Percentiles rank a stretch among this genome's conserved stretches.
Evolutionary conservation across 371 early-diverging fungal genomes (phyloP).

Genomic region (Mucor saturninus): DNA sequence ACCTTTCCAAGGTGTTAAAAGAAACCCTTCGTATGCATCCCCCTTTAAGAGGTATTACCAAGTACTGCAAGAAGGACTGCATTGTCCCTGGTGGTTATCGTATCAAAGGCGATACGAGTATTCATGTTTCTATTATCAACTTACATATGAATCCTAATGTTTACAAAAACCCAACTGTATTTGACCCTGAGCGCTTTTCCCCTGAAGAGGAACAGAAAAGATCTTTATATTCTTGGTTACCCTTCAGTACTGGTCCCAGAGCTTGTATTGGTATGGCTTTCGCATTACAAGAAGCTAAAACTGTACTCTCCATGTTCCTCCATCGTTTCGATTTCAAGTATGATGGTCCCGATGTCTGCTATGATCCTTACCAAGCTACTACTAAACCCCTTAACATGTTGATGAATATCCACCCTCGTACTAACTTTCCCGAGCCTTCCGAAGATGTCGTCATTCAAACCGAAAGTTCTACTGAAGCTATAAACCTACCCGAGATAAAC

Average conservation of each 20-base stretch:
- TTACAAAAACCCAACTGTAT: constrained; percentile 49
- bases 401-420: constrained; percentile 45
- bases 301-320: constrained; percentile 54
- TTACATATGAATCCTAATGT: constrained; percentile 55
- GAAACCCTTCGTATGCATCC: constrained; percentile 60
- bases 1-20: constrained; percentile 51
- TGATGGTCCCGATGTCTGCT: constrained; percentile 44
- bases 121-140: constrained; percentile 31
- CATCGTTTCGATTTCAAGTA: constrained; percentile 47
- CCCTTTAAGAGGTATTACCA: constrained; percentile 50
- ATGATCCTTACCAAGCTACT: constrained; percentile 42
- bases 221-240: constrained; percentile 58
- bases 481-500: neutral
- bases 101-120: constrained; percentile 26
- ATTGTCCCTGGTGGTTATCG: constrained; percentile 53
- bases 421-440: constrained; percentile 44
- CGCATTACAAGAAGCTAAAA: constrained; percentile 64
- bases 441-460: neutral
- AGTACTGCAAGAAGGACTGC: constrained; percentile 59
- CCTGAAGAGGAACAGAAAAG: constrained; percentile 61
- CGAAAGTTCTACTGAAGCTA: neutral
- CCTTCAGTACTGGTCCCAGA: constrained; percentile 54
- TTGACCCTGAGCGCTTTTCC: constrained; percentile 61
- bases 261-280: constrained; percentile 30
- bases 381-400: constrained; percentile 45